phyloP scores from a whole-genome alignment of 495 filamentous ascomycete genomes.

The Acidomyces sp. region DNA sequence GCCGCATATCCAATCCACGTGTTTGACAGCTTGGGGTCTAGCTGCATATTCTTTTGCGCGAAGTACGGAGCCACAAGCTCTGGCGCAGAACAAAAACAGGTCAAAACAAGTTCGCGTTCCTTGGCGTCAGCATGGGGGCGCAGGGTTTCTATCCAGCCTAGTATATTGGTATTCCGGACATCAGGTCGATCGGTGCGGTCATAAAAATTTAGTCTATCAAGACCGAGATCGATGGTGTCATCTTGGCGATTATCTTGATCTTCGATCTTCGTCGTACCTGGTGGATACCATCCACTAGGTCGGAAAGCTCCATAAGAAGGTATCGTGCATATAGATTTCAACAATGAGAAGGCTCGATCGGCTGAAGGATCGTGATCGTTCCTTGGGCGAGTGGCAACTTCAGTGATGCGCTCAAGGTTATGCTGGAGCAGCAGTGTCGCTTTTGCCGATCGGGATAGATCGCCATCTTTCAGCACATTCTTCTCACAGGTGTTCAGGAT shows the following conservation, averaged over 20 bases:
- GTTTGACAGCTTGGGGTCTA: constrained; percentile 79
- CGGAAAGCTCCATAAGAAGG: constrained; percentile 53
- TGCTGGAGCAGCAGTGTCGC: constrained; percentile 55
- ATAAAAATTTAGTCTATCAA: constrained; percentile 55
- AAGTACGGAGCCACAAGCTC: constrained; percentile 82
- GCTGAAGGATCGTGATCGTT: constrained; percentile 47
- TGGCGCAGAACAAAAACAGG: constrained; percentile 67
- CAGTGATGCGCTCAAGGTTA: constrained; percentile 39
- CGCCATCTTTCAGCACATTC: constrained; percentile 54
- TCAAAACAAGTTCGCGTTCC: constrained; percentile 67
- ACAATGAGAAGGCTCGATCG: constrained; percentile 50
- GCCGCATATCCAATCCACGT: constrained; percentile 91
- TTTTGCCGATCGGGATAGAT: constrained; percentile 49
- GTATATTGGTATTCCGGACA: constrained; percentile 60
- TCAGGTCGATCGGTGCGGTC: constrained; percentile 46
- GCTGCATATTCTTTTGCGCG: constrained; percentile 61
- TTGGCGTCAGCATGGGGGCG: constrained; percentile 68
- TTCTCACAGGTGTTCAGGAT: constrained; percentile 50
- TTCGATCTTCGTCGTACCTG: constrained; percentile 37
- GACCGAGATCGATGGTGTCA: constrained; percentile 45
- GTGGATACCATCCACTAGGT: constrained; percentile 60
- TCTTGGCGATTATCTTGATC: constrained; percentile 24
- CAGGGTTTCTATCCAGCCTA: constrained; percentile 62
- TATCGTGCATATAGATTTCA: constrained; percentile 60
- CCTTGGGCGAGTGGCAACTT: constrained; percentile 10